Base-by-base conservation (phyloP, 768 basidiomycete species). In the Lentinula raphanica region DNA sequence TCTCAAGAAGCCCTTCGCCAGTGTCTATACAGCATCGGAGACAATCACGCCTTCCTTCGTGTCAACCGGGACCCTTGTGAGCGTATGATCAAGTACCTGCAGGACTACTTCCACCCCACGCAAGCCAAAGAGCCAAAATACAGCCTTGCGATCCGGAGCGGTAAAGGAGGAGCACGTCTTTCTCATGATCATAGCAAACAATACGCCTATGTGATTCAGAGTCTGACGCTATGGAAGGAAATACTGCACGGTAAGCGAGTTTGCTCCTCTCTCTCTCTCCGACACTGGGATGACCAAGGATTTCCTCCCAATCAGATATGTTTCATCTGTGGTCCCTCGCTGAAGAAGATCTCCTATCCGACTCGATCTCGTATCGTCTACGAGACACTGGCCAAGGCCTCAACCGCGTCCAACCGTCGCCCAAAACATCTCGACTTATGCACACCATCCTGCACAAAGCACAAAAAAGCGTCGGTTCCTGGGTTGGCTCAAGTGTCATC, bases 351-450 rank as follows among this genome's bases (percentile, higher is more conserved):
- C 69, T 94, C 13, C 78, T 94, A n/a, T 85, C 88, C 5, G 85
- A 92, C 65, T 84, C 76, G 21, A 74, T 87, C 39, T 68, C 84
- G 3, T 94, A 94, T 68, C 87, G 92, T 29, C 77, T 94, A 38
- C 85, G 92, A 28, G 92, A 94, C 68, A 94, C 92, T 0, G 92
- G 92, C 27, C 92, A 94, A 65, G 92, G 92, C n/a, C 78, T 94
- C 55, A 94, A 94, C 72, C 87, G 92, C 45, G 90, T 94, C 11
- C 92, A 93, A 68, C 83, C 85, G 0, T 83, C 92, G 2, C 92
- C 92, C 12, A 93, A 92, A 70, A 94, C 92, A 2, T 85, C 90
- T n/a, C 84, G 88, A 28, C 86, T 90, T 84, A 93, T 93, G 92
- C 90, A 92, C 67, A 80, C 79, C 25, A 92, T 94, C 65, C 81